These are phyloP conservation scores for Tulasnella sp. DNA, from an alignment of 768 basidiomycete genomes.

Conservation along the genomic window DNA sequence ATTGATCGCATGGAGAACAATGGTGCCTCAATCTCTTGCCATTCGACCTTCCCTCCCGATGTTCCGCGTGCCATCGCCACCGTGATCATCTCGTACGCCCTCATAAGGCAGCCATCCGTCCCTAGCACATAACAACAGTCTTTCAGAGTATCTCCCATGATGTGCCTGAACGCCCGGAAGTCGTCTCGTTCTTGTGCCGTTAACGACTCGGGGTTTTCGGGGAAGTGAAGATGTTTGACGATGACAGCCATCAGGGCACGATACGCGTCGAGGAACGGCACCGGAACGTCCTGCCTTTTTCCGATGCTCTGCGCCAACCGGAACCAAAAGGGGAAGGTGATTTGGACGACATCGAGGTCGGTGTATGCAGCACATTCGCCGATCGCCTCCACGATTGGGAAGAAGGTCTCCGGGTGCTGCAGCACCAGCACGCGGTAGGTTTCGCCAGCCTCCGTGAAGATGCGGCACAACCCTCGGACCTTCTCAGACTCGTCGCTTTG, in stretches of 20 bases:
- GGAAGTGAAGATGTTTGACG: slow-evolving; percentile 86
- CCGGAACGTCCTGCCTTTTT: slow-evolving; percentile 59
- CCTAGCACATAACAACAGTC: slow-evolving; percentile 95
- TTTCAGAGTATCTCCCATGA: slow-evolving; percentile 98
- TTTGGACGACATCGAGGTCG: slow-evolving; percentile 91
- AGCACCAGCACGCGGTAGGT: slow-evolving; percentile 83
- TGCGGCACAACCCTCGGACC: slow-evolving; percentile 78
- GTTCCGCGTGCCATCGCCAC: slow-evolving; percentile 49
- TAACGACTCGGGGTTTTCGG: slow-evolving; percentile 53
- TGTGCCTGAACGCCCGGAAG: slow-evolving; percentile 90
- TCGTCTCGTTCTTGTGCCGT: slow-evolving; percentile 81
- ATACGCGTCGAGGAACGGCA: slow-evolving; percentile 76
- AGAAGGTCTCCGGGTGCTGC: slow-evolving; percentile 84
- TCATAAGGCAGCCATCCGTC: slow-evolving; percentile 68
- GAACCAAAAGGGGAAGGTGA: slow-evolving; percentile 99
- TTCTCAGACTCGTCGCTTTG: slow-evolving; percentile 65
- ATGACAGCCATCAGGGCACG: slow-evolving; percentile 73
- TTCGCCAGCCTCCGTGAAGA: slow-evolving; percentile 97
- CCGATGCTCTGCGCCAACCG: slow-evolving; percentile 82
- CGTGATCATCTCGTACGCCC: slow-evolving; percentile 73
- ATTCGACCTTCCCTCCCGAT: slow-evolving; percentile 42
- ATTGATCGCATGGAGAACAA: slow-evolving; percentile 96
- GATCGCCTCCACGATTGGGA: slow-evolving; percentile 91
- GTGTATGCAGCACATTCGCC: slow-evolving; percentile 84
- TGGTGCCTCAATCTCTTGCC: slow-evolving; percentile 98